phyloP scores from a whole-genome alignment of 2,329 filamentous ascomycete genomes.

The Aphanocladium album region DNA sequence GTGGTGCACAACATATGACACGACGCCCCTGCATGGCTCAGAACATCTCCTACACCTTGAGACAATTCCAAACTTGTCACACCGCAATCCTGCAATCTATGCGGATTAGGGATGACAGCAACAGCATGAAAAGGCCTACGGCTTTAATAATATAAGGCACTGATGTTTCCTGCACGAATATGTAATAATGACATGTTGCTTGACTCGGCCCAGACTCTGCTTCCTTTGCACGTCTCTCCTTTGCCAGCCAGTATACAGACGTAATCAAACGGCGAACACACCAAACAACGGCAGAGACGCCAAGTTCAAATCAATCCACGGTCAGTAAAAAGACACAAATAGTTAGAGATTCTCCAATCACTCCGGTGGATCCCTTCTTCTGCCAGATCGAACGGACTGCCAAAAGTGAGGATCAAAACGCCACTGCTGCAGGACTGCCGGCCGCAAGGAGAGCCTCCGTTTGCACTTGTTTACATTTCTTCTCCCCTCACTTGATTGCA shows the following conservation, averaged over 20 bases:
- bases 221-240: not conserved
- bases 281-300: no score
- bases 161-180: no score
- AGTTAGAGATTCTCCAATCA: not conserved
- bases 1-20: not conserved
- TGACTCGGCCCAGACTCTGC: no score
- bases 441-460: conserved; percentile 4
- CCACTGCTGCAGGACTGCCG: conserved; percentile 1
- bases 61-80: conserved; percentile 13
- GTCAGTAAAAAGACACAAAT: not conserved
- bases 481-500: not conserved
- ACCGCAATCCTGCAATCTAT: conserved; percentile 13
- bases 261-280: not conserved
- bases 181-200: no score
- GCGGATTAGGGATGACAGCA: not conserved
- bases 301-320: not conserved
- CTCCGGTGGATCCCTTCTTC: not conserved
- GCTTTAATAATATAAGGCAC: no score
- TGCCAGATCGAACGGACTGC: not conserved
- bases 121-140: not conserved
- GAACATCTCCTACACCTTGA: not conserved
- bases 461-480: conserved; percentile 10
- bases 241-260: no score
- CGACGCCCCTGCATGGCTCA: not conserved
- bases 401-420: conserved; percentile 6